A percentile compares a stretch with the other conserved stretches of the same genome.
These are phyloP conservation scores for Colletotrichum godetiae DNA, from an alignment of 2,329 filamentous ascomycete genomes.

Conservation along the genomic window DNA sequence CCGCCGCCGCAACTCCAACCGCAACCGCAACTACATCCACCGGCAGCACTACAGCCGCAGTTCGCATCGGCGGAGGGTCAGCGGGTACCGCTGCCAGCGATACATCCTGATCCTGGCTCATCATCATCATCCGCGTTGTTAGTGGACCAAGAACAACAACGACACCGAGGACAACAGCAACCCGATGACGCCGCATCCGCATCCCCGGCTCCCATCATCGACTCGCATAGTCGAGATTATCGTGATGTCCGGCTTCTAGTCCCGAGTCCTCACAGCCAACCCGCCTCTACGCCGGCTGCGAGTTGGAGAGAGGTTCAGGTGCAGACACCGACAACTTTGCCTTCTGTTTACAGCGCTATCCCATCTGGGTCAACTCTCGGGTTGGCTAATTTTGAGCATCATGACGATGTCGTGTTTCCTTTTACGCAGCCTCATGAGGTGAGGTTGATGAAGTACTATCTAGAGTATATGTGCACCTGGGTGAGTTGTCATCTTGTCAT, in stretches of 20 bases:
- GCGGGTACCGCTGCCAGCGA: neutral
- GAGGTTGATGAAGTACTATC: slow-evolving; percentile 42
- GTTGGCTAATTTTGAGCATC: slow-evolving; percentile 29
- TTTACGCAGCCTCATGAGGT: slow-evolving; percentile 39
- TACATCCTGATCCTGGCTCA: neutral
- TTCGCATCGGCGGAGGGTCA: neutral
- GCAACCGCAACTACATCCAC: too few relatives aligned
- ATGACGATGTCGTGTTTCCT: slow-evolving; percentile 35
- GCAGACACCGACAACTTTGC: neutral
- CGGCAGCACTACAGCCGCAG: too few relatives aligned
- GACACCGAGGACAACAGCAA: neutral
- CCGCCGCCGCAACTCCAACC: neutral
- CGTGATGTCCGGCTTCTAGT: neutral
- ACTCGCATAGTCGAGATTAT: neutral
- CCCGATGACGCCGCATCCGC: neutral
- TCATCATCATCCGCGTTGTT: too few relatives aligned
- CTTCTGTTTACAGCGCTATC: slow-evolving; percentile 9
- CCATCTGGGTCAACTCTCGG: slow-evolving; percentile 10
- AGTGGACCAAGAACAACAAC: too few relatives aligned
- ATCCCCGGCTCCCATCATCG: neutral
- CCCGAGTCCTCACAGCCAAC: neutral
- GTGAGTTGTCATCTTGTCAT: slow-evolving; percentile 11
- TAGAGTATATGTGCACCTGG: slow-evolving; percentile 44
- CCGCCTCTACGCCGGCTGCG: neutral
- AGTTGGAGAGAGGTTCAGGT: slow-evolving; percentile 29